Base-by-base conservation (phyloP, 306 rosid genomes). In the Chamaecrista fasciculata region DNA sequence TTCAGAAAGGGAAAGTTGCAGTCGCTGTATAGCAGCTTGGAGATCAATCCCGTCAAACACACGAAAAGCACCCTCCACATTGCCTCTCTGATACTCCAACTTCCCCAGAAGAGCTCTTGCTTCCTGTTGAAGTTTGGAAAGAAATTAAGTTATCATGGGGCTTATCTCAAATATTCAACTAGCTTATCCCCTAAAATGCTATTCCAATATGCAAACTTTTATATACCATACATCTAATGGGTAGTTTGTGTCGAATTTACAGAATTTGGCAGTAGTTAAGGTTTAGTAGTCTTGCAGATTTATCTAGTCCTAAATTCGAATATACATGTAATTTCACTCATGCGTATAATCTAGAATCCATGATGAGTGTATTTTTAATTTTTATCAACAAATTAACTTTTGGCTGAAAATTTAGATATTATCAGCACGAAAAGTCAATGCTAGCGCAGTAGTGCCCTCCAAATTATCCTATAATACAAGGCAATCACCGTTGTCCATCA, bases 91-190 rank as follows among this genome's bases (percentile, higher is more conserved):
- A 78, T 95, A 95, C 86, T 95, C 99, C 71, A 95, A 86, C 87
- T 95, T 95, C 36, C 99, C 99, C 34, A 95, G 97, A 80, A 95
- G 99, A 67, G 99, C 90, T 79, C 99, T 85, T 80, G 99, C 99
- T 89, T 95, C 99, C 99, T 93, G 86, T 66, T 16, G 73, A 55
- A 46, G 53, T 69, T 66, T 47, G 69, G 72, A 39, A 62, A 63
- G 39, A 3, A 26, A 47, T 29, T 14, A 39, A 40, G 67, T 61
- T 18, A 39, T 20, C 34, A 62, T 4, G 49, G 34, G 42, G 36
- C 68, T 20, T 36, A 62, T 21, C 68, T 24, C 67, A 62, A 62
- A 52, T 8, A 31, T 33, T 25, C 25, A 15, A 51, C 33, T 47
- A 61, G 42, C 29, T 67, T 61, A 53, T 60, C 49, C 61, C 40